Base-by-base conservation (phyloP, 2,329 filamentous ascomycete genomes). In the Apiospora phragmitis region DNA sequence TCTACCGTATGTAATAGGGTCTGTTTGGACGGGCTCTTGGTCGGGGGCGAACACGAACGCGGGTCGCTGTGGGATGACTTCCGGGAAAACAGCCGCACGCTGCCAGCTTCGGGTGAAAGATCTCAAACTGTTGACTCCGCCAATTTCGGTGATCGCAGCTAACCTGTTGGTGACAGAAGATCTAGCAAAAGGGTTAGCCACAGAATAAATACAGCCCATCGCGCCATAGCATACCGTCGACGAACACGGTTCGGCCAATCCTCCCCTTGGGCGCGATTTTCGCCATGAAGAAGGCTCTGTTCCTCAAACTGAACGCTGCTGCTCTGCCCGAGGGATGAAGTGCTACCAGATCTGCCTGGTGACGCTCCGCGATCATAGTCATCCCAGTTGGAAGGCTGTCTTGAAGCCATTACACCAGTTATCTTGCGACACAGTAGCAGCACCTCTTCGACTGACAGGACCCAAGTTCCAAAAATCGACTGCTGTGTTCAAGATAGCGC, bases 21-120 rank as follows among this genome's bases (percentile, higher is more conserved):
- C 79, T 24, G 76, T 74, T 69, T 79, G 79, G n/a, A 83, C 78
- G 26, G 83, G 83, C 43, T 83, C 82, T 71, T 88, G 86, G 59
- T 90, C 89, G 55, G 88, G 85, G 2, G 87, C 86, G 73, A 90
- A 88, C 69, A 93, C 85, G 79, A 97, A 94, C 43, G 93, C 92
- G 18, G 91, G 90, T 21, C 91, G 89, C 70, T 93, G 91, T 6
- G 94, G 94, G 43, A 96, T 91, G 75, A 97, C 93, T 80, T 98
- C 95, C 73, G 90, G 89, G 81, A 98, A 98, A 70, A 88, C 92
- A 35, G 94, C 94, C 47, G 95, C 95, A 79, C 95, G 91, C 81
- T 95, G 94, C 93, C 94, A 97, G 76, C 94, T 97, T 72, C 93
- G 90, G 62, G 95, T 93, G 79, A 98, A 98, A 77, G 95, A 97